Conservation (phyloP, 2,329 filamentous ascomycete genomes). For the Graphilbum sp. region DNA sequence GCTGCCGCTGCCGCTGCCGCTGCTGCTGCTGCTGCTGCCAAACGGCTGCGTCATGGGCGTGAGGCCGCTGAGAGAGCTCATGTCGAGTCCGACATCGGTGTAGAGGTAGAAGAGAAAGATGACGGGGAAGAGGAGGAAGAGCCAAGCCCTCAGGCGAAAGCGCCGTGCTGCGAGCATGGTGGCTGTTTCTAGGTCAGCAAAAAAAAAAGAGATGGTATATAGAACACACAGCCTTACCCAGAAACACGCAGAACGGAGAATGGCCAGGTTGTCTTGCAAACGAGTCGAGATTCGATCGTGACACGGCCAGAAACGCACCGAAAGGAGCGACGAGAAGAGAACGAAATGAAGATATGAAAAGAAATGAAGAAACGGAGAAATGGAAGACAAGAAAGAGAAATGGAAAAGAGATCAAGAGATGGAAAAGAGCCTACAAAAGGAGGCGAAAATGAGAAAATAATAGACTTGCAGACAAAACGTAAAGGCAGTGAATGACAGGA, state of each 20-base stretch:
- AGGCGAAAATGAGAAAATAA: too few species aligned
- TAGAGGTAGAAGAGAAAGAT: not conserved
- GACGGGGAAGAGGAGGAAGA: not conserved
- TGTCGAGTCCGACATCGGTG: not conserved
- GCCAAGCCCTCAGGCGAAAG: not conserved
- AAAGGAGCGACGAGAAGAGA: too few species aligned
- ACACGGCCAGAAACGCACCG: too few species aligned
- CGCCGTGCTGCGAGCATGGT: not conserved
- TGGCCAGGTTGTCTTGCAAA: not conserved
- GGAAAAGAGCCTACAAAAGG: too few species aligned
- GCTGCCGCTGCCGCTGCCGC: not conserved
- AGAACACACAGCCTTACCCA: too few species aligned
- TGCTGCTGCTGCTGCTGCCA: not conserved
- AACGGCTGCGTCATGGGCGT: not conserved
- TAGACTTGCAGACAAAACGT: too few species aligned
- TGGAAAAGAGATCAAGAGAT: not conserved
- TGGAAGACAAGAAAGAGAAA: not conserved
- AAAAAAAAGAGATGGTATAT: too few species aligned
- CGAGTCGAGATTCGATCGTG: not conserved
- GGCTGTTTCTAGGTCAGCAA: not conserved
- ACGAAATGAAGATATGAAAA: not conserved
- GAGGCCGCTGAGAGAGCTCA: not conserved
- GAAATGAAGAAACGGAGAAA: not conserved
- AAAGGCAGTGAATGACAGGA: too few species aligned
- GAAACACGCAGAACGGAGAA: not conserved